phyloP scores from a whole-genome alignment of 768 basidiomycete genomes.

The Scleroderma bovista region DNA sequence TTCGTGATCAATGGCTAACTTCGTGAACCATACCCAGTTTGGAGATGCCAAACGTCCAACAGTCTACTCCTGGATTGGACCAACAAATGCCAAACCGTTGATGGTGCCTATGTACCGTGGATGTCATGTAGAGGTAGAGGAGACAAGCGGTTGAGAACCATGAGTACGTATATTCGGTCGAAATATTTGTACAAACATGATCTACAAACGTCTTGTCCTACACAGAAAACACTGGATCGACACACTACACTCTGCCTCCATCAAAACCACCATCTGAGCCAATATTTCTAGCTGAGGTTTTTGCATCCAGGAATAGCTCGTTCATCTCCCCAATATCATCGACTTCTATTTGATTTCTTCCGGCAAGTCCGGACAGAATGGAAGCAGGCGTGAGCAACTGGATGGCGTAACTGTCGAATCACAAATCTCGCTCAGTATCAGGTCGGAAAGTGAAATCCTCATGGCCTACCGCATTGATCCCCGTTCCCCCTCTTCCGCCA shows the following conservation, averaged over 20 bases:
- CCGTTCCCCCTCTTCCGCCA: conserved; percentile 79
- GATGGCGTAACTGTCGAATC: conserved; percentile 65
- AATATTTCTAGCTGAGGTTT: conserved; percentile 62
- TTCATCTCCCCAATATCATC: conserved; percentile 95
- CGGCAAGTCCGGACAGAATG: conserved; percentile 73
- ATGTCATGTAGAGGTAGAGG: background rate
- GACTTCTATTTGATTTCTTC: conserved; percentile 73
- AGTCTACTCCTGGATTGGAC: too few species aligned
- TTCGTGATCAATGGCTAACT: too few species aligned
- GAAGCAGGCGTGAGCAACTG: conserved; percentile 89
- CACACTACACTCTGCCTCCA: conserved; percentile 25
- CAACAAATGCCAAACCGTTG: background rate
- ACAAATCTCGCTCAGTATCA: conserved; percentile 7
- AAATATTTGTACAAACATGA: conserved; percentile 5
- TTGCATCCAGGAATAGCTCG: conserved; percentile 93
- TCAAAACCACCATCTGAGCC: conserved; percentile 33
- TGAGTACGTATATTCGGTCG: background rate
- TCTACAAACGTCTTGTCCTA: conserved; percentile 5
- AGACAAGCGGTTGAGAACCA: background rate
- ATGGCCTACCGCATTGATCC: conserved; percentile 67
- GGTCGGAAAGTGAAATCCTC: conserved; percentile 2
- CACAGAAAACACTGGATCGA: too few species aligned
- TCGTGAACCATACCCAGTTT: background rate
- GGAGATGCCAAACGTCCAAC: too few species aligned
- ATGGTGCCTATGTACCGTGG: background rate